phyloP scores from a whole-genome alignment of 495 filamentous ascomycete genomes.

The Lasiosphaeria miniovina region DNA sequence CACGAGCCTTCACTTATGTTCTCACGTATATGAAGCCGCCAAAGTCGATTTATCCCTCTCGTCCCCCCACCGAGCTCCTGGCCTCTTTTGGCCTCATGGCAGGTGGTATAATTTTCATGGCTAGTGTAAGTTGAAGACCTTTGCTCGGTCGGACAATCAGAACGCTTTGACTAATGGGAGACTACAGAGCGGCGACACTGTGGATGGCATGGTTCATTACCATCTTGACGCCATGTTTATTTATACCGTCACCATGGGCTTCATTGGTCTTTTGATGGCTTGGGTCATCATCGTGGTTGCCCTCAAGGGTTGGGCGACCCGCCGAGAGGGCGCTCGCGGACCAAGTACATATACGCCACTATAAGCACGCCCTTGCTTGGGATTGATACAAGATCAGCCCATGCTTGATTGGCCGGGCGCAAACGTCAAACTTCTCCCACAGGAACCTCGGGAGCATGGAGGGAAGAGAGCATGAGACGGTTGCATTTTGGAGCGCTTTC shows the following conservation, averaged over 20 bases:
- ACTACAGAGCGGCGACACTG: constrained; percentile 62
- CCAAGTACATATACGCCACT: not conserved
- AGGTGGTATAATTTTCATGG: constrained; percentile 91
- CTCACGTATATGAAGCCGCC: constrained; percentile 79
- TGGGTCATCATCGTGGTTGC: constrained; percentile 75
- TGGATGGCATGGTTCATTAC: constrained; percentile 73
- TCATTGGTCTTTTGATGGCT: constrained; percentile 81
- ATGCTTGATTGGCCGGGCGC: no score
- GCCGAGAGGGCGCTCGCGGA: constrained; percentile 45
- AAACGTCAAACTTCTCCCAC: no score
- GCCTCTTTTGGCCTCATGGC: constrained; percentile 81
- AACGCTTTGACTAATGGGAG: constrained; percentile 16
- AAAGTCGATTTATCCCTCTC: constrained; percentile 73
- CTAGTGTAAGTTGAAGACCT: constrained; percentile 60
- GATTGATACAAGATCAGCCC: no score
- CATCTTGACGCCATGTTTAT: constrained; percentile 82
- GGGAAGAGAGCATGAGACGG: no score
- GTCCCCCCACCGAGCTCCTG: constrained; percentile 88
- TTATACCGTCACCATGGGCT: constrained; percentile 84
- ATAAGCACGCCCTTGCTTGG: not conserved
- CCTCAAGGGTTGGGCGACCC: constrained; percentile 85
- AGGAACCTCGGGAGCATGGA: no score
- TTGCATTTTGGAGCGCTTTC: no score
- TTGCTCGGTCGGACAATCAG: not conserved
- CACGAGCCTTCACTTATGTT: constrained; percentile 76